A percentile compares a stretch with the other conserved stretches of the same genome.
These are phyloP conservation scores for Camellia japonica DNA, from an alignment of 148 eudicot species.

Conservation along the genomic window DNA sequence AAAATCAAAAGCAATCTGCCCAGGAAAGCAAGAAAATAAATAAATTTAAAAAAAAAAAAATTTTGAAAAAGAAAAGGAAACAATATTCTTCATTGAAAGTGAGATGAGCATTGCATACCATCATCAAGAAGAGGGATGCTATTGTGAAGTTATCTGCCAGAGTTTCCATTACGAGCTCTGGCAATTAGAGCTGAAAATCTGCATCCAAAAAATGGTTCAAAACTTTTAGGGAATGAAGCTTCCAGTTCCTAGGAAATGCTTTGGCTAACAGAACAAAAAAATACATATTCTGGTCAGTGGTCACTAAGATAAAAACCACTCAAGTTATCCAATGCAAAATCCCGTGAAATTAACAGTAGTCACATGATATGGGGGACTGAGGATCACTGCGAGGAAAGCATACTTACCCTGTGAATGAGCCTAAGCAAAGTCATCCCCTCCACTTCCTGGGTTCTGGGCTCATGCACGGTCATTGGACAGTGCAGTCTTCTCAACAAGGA, in stretches of 20 bases:
- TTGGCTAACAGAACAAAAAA: neutral
- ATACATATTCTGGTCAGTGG: neutral
- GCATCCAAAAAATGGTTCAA: neutral
- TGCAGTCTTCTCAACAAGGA: neutral
- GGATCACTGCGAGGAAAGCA: neutral
- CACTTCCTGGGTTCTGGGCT: neutral
- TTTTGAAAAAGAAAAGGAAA: no score
- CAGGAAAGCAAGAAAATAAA: neutral
- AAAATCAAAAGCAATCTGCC: slow-evolving; percentile 1
- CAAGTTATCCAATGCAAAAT: neutral
- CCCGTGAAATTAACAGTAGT: neutral
- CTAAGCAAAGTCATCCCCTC: neutral
- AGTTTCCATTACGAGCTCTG: neutral
- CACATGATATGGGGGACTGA: neutral
- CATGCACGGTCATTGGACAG: neutral
- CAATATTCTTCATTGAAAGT: neutral
- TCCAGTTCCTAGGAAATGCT: neutral
- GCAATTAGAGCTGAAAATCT: neutral
- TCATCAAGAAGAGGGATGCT: neutral
- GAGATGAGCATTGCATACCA: neutral
- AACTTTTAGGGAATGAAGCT: neutral
- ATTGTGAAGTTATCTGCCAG: neutral
- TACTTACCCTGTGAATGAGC: neutral
- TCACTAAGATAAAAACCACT: neutral
- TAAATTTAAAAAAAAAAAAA: neutral